Evolutionary conservation across 140 eudicot species (phyloP), one percentile per base, ranked within the genome.

Genomic region (Stevia rebaudiana): DNA sequence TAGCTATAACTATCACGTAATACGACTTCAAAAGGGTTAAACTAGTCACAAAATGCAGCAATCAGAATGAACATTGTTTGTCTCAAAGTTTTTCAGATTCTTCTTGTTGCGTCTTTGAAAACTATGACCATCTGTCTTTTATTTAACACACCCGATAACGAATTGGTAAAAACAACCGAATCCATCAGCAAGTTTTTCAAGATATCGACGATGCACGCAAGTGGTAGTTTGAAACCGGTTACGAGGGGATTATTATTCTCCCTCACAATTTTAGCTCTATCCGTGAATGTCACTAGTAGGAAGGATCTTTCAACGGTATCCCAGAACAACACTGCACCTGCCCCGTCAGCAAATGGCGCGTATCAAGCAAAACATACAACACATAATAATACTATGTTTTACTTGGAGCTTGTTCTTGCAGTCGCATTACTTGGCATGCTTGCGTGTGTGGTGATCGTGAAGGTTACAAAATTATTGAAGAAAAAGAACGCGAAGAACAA

Each of bases 371-470:
- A 75, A 31, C 57, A 6, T 28, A 1, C 9, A 61, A 21, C 16
- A 16, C 24, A 42, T 31, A 24, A 42, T 31, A 24, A 56, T 50
- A 2, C 7, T 7, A 4, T 41, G 44, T 40, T 46, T n/a, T 74
- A 65, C 67, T 1, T 68, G 44, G 73, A 70, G 10, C 48, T 83
- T 62, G 71, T 47, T 55, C 9, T 83, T 37, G 77, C 69, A 37
- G 33, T 79, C 49, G 52, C 46, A 22, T 76, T 84, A 23, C 22
- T 85, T 5, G 57, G 71, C 60, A 39, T 83, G 16, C 56, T 83
- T 40, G 74, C 66, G 2, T 23, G 48, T 25, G 52, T 51, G 42
- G 61, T 67, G 71, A 65, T 49, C 24, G 28, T 28, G 25, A 78
- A 18, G 70, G 61, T 68, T 12, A 49, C 56, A n/a, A 71, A 68